Percentiles rank a stretch among this genome's conserved stretches.
Evolutionary conservation across 495 filamentous ascomycete species (phyloP).

Genomic region (Parachaetomium inaequale): DNA sequence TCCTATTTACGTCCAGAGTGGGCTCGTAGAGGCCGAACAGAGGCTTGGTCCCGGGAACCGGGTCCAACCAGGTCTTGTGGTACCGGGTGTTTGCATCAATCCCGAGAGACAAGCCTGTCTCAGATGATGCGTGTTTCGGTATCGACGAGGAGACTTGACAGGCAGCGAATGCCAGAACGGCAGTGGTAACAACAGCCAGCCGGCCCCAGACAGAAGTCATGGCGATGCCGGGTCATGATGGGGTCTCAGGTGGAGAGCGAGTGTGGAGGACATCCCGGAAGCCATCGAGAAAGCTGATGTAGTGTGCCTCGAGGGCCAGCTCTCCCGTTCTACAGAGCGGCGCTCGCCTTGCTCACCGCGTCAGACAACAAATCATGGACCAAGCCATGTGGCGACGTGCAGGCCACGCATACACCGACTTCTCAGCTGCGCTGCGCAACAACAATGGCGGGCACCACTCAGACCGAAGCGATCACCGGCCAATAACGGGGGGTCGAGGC

Average conservation of each 20-base stretch:
- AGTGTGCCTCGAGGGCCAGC: constrained; percentile 6
- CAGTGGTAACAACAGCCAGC: constrained; percentile 10
- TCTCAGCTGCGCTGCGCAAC: constrained; percentile 2
- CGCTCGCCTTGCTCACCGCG: constrained; percentile 13
- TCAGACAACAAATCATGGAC: constrained; percentile 14
- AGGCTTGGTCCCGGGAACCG: constrained; percentile 22
- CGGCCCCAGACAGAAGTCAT: constrained; percentile 14
- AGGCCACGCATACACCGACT: constrained; percentile 12
- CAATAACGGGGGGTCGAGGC: constrained; percentile 1
- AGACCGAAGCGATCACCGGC: background rate
- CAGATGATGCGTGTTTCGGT: background rate
- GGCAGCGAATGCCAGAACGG: background rate
- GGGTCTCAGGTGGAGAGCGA: background rate
- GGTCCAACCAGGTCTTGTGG: constrained; percentile 13
- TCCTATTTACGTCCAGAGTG: constrained; percentile 17
- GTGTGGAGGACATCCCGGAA: background rate
- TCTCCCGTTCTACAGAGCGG: constrained; percentile 1
- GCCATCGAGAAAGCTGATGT: background rate
- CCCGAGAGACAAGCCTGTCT: background rate
- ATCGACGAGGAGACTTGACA: background rate
- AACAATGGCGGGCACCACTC: constrained; percentile 9
- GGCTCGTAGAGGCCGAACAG: constrained; percentile 18
- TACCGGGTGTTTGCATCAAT: background rate
- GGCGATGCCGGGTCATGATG: constrained; percentile 20
- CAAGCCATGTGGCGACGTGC: constrained; percentile 19